These are phyloP conservation scores for Linum usitatissimum DNA, from an alignment of 345 rosid genomes.

Conservation along the genomic window DNA sequence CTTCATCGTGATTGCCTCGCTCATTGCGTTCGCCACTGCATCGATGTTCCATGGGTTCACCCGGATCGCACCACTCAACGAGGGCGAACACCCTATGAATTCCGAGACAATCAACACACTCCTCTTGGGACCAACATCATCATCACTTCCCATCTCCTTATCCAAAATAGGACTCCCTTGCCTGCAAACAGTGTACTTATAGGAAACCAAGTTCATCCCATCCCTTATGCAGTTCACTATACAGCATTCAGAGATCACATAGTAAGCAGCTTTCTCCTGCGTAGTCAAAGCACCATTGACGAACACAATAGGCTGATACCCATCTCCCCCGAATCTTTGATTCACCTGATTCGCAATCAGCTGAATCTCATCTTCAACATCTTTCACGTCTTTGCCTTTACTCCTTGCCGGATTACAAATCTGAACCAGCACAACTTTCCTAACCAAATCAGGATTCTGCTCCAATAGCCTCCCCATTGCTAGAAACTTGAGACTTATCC, in stretches of 20 bases:
- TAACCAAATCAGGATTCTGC: slow-evolving; percentile 28
- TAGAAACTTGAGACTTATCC: slow-evolving; percentile 56
- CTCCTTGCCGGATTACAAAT: slow-evolving; percentile 77
- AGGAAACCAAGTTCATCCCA: slow-evolving; percentile 85
- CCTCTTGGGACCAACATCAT: slow-evolving; percentile 22
- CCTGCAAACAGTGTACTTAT: slow-evolving; percentile 61
- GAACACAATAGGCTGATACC: slow-evolving; percentile 55
- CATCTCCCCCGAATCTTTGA: slow-evolving; percentile 36
- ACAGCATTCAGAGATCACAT: slow-evolving; percentile 59
- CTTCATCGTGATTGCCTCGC: slow-evolving; percentile 31
- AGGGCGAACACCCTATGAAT: slow-evolving; percentile 85
- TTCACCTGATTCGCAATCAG: slow-evolving; percentile 37
- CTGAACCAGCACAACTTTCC: slow-evolving; percentile 59
- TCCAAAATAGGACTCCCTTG: slow-evolving; percentile 60
- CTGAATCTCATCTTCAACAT: slow-evolving; percentile 36
- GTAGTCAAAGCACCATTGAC: slow-evolving; percentile 38
- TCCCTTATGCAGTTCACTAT: slow-evolving; percentile 76
- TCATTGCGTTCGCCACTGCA: slow-evolving; percentile 54
- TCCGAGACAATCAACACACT: slow-evolving; percentile 75
- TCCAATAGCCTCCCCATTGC: slow-evolving; percentile 63
- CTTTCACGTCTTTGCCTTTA: slow-evolving; percentile 61
- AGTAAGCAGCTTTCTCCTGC: slow-evolving; percentile 56
- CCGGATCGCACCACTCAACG: slow-evolving; percentile 76
- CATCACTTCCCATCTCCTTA: slow-evolving; percentile 36
- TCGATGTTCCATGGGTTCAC: slow-evolving; percentile 79